These are phyloP conservation scores for Phaeosphaeria sp. DNA, from an alignment of 2,329 filamentous ascomycete genomes.

Conservation along the genomic window DNA sequence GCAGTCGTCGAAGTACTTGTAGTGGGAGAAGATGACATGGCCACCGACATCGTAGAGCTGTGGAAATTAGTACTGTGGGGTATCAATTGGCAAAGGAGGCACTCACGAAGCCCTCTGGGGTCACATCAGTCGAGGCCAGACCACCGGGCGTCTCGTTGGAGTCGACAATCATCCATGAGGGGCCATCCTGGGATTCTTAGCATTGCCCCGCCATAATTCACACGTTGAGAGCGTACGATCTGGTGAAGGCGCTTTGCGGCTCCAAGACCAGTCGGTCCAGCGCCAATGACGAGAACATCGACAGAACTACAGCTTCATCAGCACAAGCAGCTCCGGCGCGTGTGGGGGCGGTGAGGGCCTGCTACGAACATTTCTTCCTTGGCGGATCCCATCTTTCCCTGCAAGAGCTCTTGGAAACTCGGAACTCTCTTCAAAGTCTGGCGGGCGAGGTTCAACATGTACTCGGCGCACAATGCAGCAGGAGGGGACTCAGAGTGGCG, in stretches of 20 bases:
- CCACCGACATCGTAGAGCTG: slow-evolving; percentile 96
- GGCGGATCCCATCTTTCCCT: slow-evolving; percentile 48
- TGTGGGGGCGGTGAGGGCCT: slow-evolving; percentile 36
- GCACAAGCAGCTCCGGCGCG: slow-evolving; percentile 12
- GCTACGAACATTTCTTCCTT: slow-evolving; percentile 49
- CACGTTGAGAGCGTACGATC: slow-evolving; percentile 68
- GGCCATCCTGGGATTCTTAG: slow-evolving; percentile 70
- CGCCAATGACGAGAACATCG: slow-evolving; percentile 97
- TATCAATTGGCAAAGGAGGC: slow-evolving; percentile 10
- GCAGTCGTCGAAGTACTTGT: slow-evolving; percentile 99
- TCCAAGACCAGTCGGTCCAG: slow-evolving; percentile 95
- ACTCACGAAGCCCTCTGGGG: slow-evolving; percentile 96
- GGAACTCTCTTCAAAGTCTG: slow-evolving; percentile 50
- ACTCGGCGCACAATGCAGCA: slow-evolving; percentile 30
- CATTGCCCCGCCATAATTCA: slow-evolving; percentile 20
- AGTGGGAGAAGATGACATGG: slow-evolving; percentile 99
- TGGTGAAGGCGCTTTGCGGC: slow-evolving; percentile 98
- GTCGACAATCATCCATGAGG: slow-evolving; percentile 96
- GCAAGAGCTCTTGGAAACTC: slow-evolving; percentile 51
- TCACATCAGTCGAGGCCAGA: slow-evolving; percentile 93
- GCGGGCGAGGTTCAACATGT: slow-evolving; percentile 49
- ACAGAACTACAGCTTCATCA: slow-evolving; percentile 70
- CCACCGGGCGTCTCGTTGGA: slow-evolving; percentile 90
- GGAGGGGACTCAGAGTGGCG: slow-evolving; percentile 16
- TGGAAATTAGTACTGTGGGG: slow-evolving; percentile 24